Conservation (phyloP, 495 filamentous ascomycete genomes). For the Xylaria curta region DNA sequence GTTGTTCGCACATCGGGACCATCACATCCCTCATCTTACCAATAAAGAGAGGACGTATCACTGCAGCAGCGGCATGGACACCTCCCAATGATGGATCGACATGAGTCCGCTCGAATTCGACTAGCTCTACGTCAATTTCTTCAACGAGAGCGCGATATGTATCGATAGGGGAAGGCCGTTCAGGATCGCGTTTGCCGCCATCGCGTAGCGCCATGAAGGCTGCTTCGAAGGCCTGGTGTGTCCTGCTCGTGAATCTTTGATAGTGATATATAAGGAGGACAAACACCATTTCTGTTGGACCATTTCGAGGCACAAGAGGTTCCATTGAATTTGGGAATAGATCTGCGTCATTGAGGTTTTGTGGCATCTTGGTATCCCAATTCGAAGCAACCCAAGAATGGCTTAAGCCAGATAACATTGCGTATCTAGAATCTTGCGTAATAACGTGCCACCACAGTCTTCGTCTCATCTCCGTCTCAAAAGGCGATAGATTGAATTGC, state of each 20-base stretch:
- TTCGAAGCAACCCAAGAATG: slow-evolving; percentile 52
- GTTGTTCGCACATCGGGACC: slow-evolving; percentile 44
- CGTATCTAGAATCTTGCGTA: slow-evolving; percentile 56
- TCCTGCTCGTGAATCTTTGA: slow-evolving; percentile 49
- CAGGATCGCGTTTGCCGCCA: slow-evolving; percentile 6
- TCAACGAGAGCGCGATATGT: slow-evolving; percentile 57
- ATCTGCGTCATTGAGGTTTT: slow-evolving; percentile 63
- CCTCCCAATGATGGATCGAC: slow-evolving; percentile 62
- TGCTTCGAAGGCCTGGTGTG: slow-evolving; percentile 42
- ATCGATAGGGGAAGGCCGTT: slow-evolving; percentile 31
- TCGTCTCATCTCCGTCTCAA: slow-evolving; percentile 66
- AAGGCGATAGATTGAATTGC: slow-evolving; percentile 58
- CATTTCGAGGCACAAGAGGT: slow-evolving; percentile 54
- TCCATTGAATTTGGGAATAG: slow-evolving; percentile 57
- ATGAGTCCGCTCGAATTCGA: slow-evolving; percentile 55
- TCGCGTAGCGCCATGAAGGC: slow-evolving; percentile 45
- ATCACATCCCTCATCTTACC: slow-evolving; percentile 48
- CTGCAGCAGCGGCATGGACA: slow-evolving; percentile 58
- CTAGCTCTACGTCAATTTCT: slow-evolving; percentile 45
- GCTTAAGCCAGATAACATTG: slow-evolving; percentile 65
- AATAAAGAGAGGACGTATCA: slow-evolving; percentile 51
- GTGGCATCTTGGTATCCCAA: slow-evolving; percentile 55
- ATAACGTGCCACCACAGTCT: slow-evolving; percentile 68
- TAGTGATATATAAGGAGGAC: slow-evolving; percentile 58
- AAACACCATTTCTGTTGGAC: slow-evolving; percentile 70